A percentile compares a stretch with the other conserved stretches of the same genome.
phyloP scores from a whole-genome alignment of 441 rosid genomes.

The Croton setiger region DNA sequence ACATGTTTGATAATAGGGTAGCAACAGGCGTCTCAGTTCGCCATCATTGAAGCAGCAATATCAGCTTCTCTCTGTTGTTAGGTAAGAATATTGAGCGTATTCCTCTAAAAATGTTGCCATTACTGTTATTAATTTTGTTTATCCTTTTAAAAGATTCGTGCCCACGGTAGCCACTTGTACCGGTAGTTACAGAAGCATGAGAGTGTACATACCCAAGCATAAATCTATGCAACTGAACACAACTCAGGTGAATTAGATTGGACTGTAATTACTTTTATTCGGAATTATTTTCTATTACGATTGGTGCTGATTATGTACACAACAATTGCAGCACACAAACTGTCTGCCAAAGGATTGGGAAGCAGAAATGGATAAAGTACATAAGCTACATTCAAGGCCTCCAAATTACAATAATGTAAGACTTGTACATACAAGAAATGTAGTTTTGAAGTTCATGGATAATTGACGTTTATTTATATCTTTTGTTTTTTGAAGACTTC shows the following conservation, averaged over 20 bases:
- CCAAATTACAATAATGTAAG: slow-evolving; percentile 78
- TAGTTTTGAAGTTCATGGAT: neutral
- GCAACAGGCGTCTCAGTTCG: slow-evolving; percentile 31
- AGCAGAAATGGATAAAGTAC: slow-evolving; percentile 55
- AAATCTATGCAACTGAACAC: slow-evolving; percentile 60
- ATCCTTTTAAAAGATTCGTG: slow-evolving; percentile 42
- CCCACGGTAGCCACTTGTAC: slow-evolving; percentile 86
- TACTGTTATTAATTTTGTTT: neutral
- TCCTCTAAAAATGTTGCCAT: neutral
- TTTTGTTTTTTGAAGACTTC: slow-evolving; percentile 33
- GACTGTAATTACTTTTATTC: neutral
- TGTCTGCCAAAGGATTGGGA: slow-evolving; percentile 69
- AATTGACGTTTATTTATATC: neutral
- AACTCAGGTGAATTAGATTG: slow-evolving; percentile 39
- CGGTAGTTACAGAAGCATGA: slow-evolving; percentile 74
- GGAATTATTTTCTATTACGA: neutral
- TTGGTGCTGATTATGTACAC: neutral
- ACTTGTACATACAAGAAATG: neutral
- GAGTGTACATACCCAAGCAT: slow-evolving; percentile 64
- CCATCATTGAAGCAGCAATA: slow-evolving; percentile 41
- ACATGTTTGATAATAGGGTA: slow-evolving; percentile 41
- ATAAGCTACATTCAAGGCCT: slow-evolving; percentile 56
- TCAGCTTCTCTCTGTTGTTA: slow-evolving; percentile 66
- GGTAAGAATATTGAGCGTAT: slow-evolving; percentile 39
- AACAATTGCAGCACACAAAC: slow-evolving; percentile 55